Percentiles rank a stretch among this genome's conserved stretches.
phyloP scores from a whole-genome alignment of 192 early-diverging fungal species.

The Rhizoclosmatium globosum region DNA sequence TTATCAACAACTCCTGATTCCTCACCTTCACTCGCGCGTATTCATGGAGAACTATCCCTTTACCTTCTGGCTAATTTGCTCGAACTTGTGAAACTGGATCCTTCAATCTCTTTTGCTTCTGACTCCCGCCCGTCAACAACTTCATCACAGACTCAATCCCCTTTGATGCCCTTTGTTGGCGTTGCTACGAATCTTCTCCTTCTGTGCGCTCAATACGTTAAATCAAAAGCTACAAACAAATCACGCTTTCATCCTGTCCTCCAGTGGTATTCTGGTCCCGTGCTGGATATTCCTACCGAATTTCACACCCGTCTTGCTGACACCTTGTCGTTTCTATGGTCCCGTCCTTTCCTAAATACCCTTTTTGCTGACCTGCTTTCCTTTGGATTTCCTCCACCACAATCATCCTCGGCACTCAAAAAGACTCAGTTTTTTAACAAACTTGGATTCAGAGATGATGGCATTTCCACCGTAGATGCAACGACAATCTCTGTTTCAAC shows the following conservation, averaged over 20 bases:
- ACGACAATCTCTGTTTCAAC: neutral
- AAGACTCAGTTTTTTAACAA: conserved; percentile 19
- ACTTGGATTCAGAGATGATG: neutral
- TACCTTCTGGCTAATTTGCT: conserved; percentile 10
- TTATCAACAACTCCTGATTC: neutral
- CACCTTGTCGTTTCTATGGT: conserved; percentile 23
- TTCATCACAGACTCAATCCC: neutral
- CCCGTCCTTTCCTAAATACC: conserved; percentile 11
- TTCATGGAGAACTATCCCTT: conserved; percentile 22
- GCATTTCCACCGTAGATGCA: neutral
- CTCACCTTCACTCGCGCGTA: neutral
- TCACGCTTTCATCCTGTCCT: conserved; percentile 37
- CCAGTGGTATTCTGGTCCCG: conserved; percentile 37
- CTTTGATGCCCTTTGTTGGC: conserved; percentile 4
- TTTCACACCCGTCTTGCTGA: conserved; percentile 21
- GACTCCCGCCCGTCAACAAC: neutral
- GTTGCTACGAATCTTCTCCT: conserved; percentile 1
- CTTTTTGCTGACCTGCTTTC: conserved; percentile 21
- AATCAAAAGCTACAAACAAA: conserved; percentile 23
- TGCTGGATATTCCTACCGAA: conserved; percentile 23
- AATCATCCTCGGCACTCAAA: neutral
- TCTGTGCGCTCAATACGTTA: conserved; percentile 20
- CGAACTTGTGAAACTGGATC: neutral
- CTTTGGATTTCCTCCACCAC: conserved; percentile 14
- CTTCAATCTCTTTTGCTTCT: neutral